Percentiles rank a stretch among this genome's conserved stretches.
Conservation (phyloP, 1,284 basidiomycete genomes). For the Tetrapyrgos nigripes region DNA sequence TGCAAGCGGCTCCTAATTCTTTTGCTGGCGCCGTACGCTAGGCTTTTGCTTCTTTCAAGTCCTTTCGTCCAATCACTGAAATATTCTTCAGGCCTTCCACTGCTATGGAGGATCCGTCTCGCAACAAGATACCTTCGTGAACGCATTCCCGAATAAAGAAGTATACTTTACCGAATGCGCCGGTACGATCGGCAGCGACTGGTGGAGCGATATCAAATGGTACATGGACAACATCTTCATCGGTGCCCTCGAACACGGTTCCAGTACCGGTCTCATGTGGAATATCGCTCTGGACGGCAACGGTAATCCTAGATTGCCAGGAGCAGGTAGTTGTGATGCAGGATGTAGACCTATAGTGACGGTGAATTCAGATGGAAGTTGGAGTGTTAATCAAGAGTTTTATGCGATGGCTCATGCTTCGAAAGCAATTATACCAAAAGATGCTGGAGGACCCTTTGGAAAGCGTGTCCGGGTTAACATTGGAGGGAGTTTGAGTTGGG, state of each 20-base stretch:
- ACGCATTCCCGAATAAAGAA: constrained; percentile 42
- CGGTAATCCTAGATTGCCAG: constrained; percentile 54
- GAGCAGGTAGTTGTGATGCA: constrained; percentile 50
- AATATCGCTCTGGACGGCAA: constrained; percentile 56
- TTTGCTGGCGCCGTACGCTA: constrained; percentile 45
- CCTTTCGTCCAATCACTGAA: background rate
- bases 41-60: too few relatives aligned
- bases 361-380: constrained; percentile 52
- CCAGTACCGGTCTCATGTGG: constrained; percentile 51
- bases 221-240: constrained; percentile 45
- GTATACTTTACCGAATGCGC: constrained; percentile 29
- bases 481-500: constrained; percentile 45
- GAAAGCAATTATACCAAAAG: constrained; percentile 43
- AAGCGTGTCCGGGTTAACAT: constrained; percentile 51
- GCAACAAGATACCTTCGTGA: constrained; percentile 50
- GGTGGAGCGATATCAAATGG: constrained; percentile 69
- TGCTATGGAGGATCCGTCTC: constrained; percentile 51
- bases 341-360: constrained; percentile 57
- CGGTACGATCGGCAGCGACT: constrained; percentile 46
- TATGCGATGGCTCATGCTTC: constrained; percentile 62
- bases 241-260: constrained; percentile 17
- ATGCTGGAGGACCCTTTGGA: constrained; percentile 56
- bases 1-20: constrained; percentile 48
- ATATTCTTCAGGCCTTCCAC: constrained; percentile 47
- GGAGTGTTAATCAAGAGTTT: constrained; percentile 59